These are phyloP conservation scores for Quercus engelmannii DNA, from an alignment of 306 rosid species.

Conservation along the genomic window DNA sequence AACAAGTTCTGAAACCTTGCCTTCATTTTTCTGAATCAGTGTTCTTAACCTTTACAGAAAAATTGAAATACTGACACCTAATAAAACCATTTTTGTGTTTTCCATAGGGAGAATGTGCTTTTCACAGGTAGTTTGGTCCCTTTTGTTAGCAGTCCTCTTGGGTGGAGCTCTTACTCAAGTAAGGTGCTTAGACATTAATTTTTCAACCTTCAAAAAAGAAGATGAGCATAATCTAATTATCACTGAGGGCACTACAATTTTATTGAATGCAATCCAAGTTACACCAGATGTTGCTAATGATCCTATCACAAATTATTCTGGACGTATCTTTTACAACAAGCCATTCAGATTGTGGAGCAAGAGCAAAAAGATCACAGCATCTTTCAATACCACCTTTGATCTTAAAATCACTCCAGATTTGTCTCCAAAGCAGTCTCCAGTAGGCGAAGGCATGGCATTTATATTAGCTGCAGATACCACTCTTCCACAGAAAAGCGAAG, in stretches of 20 bases:
- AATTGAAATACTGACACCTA: neutral
- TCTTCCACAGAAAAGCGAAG: slow-evolving; percentile 34
- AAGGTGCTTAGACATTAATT: slow-evolving; percentile 15
- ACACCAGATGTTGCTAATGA: slow-evolving; percentile 29
- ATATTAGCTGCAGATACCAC: slow-evolving; percentile 24
- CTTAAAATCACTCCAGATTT: slow-evolving; percentile 8
- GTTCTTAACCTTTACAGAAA: neutral
- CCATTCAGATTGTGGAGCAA: slow-evolving; percentile 34
- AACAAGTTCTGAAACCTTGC: neutral
- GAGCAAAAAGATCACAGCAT: slow-evolving; percentile 20
- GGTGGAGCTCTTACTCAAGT: slow-evolving; percentile 18
- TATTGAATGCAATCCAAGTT: slow-evolving; percentile 31
- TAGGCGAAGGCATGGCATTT: slow-evolving; percentile 44
- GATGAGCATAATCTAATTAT: slow-evolving; percentile 2
- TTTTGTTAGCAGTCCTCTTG: slow-evolving; percentile 17
- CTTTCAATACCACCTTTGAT: slow-evolving; percentile 38
- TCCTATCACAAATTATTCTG: slow-evolving; percentile 13
- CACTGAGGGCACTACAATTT: slow-evolving; percentile 14
- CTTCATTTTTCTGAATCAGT: neutral
- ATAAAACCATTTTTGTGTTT: slow-evolving; percentile 1
- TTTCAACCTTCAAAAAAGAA: slow-evolving; percentile 31
- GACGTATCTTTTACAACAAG: slow-evolving; percentile 20
- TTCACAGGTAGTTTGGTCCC: slow-evolving; percentile 1
- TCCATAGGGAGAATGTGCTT: neutral
- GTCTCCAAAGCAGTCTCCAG: slow-evolving; percentile 17